phyloP scores from a whole-genome alignment of 1,284 basidiomycete genomes.

The Xerocomus amazonicus region DNA sequence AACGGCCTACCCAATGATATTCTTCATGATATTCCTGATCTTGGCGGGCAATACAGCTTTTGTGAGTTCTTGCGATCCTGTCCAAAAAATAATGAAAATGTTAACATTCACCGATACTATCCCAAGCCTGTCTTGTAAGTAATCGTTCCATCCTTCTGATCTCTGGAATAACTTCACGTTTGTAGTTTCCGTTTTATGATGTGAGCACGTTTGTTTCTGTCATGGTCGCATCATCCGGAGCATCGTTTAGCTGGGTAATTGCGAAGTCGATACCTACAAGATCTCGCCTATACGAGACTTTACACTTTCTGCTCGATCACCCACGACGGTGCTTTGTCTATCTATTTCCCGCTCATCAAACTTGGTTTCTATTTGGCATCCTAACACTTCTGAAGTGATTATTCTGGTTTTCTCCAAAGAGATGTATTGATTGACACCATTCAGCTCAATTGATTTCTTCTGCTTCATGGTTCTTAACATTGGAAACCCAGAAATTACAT shows the following conservation, averaged over 20 bases:
- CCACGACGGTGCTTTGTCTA: slow-evolving; percentile 96
- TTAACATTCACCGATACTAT: not conserved
- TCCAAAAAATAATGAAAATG: not conserved
- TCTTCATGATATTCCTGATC: slow-evolving; percentile 54
- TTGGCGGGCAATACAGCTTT: slow-evolving; percentile 91
- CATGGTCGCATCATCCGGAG: not conserved
- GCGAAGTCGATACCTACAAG: slow-evolving; percentile 57
- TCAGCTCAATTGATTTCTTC: slow-evolving; percentile 79
- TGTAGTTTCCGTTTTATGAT: slow-evolving; percentile 32
- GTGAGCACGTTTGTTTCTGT: slow-evolving; percentile 15
- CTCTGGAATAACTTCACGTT: not conserved
- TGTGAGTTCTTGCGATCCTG: slow-evolving; percentile 48
- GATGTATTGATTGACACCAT: slow-evolving; percentile 3
- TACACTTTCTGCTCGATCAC: slow-evolving; percentile 92
- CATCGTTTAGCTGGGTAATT: slow-evolving; percentile 63
- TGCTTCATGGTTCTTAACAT: slow-evolving; percentile 89
- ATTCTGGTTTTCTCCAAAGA: not conserved
- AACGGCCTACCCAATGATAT: slow-evolving; percentile 69
- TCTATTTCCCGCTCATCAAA: slow-evolving; percentile 93
- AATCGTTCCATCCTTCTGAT: not conserved
- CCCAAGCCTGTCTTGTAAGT: slow-evolving; percentile 70
- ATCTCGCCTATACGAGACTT: slow-evolving; percentile 73
- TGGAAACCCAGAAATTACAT: slow-evolving; percentile 68
- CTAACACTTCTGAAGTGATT: slow-evolving; percentile 67
- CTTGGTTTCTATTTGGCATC: slow-evolving; percentile 83